Evolutionary conservation across 2,329 filamentous ascomycete genomes (phyloP), one percentile per base, ranked within the genome.

Genomic region (Curvularia lunata): DNA sequence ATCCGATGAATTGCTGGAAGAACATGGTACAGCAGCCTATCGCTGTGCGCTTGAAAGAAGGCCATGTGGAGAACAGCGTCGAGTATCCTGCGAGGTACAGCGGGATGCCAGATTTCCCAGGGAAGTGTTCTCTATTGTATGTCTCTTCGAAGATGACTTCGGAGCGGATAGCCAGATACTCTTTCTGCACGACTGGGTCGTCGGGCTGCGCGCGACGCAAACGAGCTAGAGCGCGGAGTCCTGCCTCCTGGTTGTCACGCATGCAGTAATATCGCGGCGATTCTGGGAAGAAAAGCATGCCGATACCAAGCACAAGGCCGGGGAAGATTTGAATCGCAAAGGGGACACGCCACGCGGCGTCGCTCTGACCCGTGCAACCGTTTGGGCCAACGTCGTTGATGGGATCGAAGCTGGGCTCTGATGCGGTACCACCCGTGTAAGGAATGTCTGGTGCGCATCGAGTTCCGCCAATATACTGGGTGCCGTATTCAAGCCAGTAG

Each of bases 241-340:
- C 83, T 56, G 83, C 82, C 30, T 81, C 73, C 28, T 81, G 71
- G 12, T 79, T 62, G 40, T 69, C 66, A 16, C 69, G 69, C 63
- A 66, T 68, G 19, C 72, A 65, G 32, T 72, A 66, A 59, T 67
- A 74, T 8, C 69, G 62, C 19, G 68, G 68, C 16, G 63, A 66
- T 28, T 71, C 67, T 1, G 68, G 68, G 19, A 63, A 67, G 45
- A 60, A 67, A 21, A 73, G 72, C 73, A 83, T 81, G 70, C 91
- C 91, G 41, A 73, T 73, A 25, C 79, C 90, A 28, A 96, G 88
- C 61, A 95, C 88, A 41, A 92, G 42, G 48, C 89, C 91, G 87
- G 90, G 95, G 56, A 86, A 79, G 77, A 94, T 90, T 79, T 96
- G 92, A 47, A 96, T 80, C 52, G 78, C 87, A 64, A 95, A 91